Evolutionary conservation across 176 grass and related monocot genomes (phyloP).

Genomic region (Otatea glauca): DNA sequence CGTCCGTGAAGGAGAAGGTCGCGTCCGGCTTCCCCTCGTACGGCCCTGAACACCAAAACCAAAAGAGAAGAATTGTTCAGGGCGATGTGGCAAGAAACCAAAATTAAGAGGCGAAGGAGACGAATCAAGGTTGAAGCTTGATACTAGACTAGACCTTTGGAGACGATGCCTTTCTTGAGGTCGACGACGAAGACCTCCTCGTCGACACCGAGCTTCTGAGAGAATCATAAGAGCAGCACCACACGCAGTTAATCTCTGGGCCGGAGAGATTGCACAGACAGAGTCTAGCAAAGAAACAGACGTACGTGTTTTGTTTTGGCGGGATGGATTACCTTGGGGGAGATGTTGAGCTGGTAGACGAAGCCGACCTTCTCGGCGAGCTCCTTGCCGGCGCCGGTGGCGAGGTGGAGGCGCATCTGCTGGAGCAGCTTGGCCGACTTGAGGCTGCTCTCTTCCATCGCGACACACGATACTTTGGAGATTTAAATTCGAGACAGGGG

Average conservation of each 20-base stretch:
- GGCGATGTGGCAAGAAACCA: background rate
- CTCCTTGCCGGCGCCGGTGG: slow-evolving; percentile 68
- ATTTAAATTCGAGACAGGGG: background rate
- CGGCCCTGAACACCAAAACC: slow-evolving; percentile 43
- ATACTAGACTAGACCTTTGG: slow-evolving; percentile 50
- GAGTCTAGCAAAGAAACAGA: background rate
- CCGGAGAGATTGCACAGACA: background rate
- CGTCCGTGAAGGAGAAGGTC: slow-evolving; percentile 86
- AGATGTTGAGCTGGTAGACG: slow-evolving; percentile 90
- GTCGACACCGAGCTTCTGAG: slow-evolving; percentile 75
- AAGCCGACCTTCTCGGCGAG: slow-evolving; percentile 75
- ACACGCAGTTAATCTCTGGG: background rate
- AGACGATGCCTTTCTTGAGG: slow-evolving; percentile 87
- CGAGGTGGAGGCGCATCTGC: slow-evolving; percentile 73
- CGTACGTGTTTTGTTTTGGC: background rate
- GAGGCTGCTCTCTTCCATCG: slow-evolving; percentile 72
- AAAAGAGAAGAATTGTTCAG: background rate
- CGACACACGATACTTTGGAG: background rate
- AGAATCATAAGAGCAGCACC: background rate
- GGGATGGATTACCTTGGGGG: slow-evolving; percentile 60
- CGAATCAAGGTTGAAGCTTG: background rate
- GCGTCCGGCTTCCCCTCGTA: slow-evolving; percentile 80
- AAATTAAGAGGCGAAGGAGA: background rate
- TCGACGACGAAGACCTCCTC: slow-evolving; percentile 94
- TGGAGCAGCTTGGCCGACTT: slow-evolving; percentile 73